These are phyloP conservation scores for Russula brevipes DNA, from an alignment of 768 basidiomycete genomes.

Conservation along the genomic window DNA sequence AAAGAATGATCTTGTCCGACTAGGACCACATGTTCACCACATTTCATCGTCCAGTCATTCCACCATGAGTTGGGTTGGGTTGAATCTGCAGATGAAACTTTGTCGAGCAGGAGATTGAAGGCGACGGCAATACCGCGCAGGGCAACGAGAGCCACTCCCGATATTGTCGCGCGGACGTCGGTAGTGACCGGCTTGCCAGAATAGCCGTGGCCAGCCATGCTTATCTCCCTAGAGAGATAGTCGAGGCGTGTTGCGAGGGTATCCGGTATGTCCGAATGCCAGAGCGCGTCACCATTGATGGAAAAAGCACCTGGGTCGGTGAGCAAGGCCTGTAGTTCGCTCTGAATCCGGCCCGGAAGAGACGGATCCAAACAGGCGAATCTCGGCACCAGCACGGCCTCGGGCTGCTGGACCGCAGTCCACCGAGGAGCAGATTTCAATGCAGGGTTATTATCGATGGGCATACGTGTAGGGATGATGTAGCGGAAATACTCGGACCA, in stretches of 20 bases:
- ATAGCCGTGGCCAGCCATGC: conserved; percentile 8
- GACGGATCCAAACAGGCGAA: conserved; percentile 11
- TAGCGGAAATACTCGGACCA: conserved; percentile 14
- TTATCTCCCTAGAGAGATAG: neutral
- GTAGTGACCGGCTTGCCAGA: conserved; percentile 7
- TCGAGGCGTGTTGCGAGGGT: conserved; percentile 15
- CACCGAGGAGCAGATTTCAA: conserved; percentile 5
- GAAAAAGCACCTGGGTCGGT: conserved; percentile 5
- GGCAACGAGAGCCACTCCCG: neutral
- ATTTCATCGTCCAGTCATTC: conserved; percentile 13
- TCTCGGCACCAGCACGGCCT: neutral
- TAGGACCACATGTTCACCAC: conserved; percentile 1
- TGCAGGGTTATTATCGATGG: conserved; percentile 1
- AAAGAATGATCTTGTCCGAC: conserved; percentile 13
- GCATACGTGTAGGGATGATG: conserved; percentile 5
- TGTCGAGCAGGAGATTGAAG: neutral
- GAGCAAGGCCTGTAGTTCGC: conserved; percentile 4
- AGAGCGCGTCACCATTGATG: neutral
- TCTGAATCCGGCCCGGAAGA: conserved; percentile 2
- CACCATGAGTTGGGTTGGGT: conserved; percentile 12
- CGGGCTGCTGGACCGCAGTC: conserved; percentile 14
- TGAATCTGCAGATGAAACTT: neutral
- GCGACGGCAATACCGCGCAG: conserved; percentile 1
- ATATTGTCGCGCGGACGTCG: neutral
- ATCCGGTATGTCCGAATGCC: conserved; percentile 13